Evolutionary conservation across 768 basidiomycete species (phyloP), one percentile per base, ranked within the genome.

Genomic region (Lactarius vividus): DNA sequence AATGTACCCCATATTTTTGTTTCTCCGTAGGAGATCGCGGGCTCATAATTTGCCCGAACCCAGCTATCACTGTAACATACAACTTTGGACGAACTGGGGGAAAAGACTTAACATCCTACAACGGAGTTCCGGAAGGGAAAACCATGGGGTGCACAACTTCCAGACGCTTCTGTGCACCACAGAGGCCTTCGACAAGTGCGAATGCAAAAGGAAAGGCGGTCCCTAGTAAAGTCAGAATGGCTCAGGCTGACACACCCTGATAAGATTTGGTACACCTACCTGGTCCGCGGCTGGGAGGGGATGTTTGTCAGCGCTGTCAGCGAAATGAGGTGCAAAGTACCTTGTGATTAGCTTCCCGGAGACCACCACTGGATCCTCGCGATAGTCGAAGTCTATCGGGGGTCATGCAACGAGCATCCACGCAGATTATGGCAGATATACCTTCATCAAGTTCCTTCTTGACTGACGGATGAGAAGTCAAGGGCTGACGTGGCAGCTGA

Each of bases 391-490:
- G 11, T 77, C 92, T 92, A 68, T 59, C 52, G 35, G 54, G 61
- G 29, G 6, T 26, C 49, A 56, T 62, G 35, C 20, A 20, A 18
- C 39, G 11, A 7, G 40, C 31, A 33, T 54, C 46, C 31, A 26
- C 26, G 56, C 31, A 8, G 23, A 20, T 11, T 33, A 15, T 53
- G 18, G 16, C 2, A 9, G 4, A 18, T 18, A 57, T 72, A 87
- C 90, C 76, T 16, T 79, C 74, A 60, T 84, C 83, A n/a, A 94
- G 79, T 11, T 84, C 74, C 3, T 76, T 71, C 70, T 84, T 85
- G 59, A 94, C 85, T 59, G 84, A 84, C 0, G 92, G 91, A 71
- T 94, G 91, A 18, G 92, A 94, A 2, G 92, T 94, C 54, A 94
- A 66, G 3, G 83, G 82, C 68, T 91, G 89, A 60, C 72, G 80